phyloP scores from a whole-genome alignment of 306 rosid species.

The Vigna hirtella region DNA sequence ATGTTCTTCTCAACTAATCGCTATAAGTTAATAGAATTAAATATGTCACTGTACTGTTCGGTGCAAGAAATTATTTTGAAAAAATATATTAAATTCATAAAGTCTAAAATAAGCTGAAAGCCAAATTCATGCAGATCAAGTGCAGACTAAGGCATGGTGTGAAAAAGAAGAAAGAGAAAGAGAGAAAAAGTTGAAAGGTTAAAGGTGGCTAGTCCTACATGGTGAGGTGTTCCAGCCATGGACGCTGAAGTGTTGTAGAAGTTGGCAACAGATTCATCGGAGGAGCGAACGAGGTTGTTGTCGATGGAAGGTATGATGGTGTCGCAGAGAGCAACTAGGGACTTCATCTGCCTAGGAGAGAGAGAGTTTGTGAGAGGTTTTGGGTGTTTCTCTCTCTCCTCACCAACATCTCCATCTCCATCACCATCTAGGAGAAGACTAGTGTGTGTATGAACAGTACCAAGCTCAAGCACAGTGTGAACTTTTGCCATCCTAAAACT shows the following conservation, averaged over 20 bases:
- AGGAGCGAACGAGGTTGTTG: constrained; percentile 12
- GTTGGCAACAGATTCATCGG: constrained; percentile 39
- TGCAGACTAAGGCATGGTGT: background rate
- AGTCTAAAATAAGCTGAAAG: background rate
- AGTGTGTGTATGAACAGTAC: constrained; percentile 24
- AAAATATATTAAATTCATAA: background rate
- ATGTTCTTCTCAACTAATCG: no score
- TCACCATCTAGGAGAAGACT: constrained; percentile 22
- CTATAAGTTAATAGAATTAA: no score
- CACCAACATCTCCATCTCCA: background rate
- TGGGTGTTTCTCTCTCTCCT: constrained; percentile 11
- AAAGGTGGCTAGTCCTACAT: constrained; percentile 45
- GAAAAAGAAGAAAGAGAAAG: background rate
- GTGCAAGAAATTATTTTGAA: no score
- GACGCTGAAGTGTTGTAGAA: constrained; percentile 70
- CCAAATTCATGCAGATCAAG: background rate
- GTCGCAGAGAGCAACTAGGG: constrained; percentile 69
- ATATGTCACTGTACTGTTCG: no score
- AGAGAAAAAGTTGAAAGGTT: background rate
- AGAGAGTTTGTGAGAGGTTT: constrained; percentile 44
- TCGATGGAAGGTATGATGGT: constrained; percentile 66
- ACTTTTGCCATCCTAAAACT: constrained; percentile 44
- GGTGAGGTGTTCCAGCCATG: constrained; percentile 67
- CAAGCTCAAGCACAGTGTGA: constrained; percentile 51
- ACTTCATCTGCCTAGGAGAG: constrained; percentile 65